phyloP scores from a whole-genome alignment of 495 filamentous ascomycete genomes.

The Podospora comata region DNA sequence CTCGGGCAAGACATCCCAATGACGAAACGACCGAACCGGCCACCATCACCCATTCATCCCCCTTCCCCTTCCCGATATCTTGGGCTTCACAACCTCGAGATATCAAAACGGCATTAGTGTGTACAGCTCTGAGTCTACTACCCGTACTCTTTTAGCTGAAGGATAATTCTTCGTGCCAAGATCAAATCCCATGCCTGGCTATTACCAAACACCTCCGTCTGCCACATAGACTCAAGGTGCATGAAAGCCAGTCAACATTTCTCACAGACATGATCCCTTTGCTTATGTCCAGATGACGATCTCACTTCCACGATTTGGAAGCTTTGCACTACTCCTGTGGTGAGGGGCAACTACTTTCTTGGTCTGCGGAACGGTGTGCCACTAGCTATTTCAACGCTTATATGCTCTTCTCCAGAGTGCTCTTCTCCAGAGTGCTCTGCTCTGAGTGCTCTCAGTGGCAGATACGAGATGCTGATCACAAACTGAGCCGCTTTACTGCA shows the following conservation, averaged over 20 bases:
- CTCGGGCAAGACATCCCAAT: background rate
- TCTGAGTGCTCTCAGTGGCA: background rate
- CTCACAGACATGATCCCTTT: background rate
- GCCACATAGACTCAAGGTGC: slow-evolving; percentile 65
- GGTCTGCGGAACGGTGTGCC: background rate
- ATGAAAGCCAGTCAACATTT: slow-evolving; percentile 83
- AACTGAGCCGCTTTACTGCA: slow-evolving; percentile 3
- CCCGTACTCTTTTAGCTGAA: slow-evolving; percentile 86
- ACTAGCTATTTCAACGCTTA: background rate
- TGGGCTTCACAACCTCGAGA: slow-evolving; percentile 1
- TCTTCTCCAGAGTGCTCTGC: background rate
- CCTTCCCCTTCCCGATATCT: slow-evolving; percentile 2
- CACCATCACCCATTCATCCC: slow-evolving; percentile 1
- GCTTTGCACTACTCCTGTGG: background rate
- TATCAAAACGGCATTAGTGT: slow-evolving; percentile 87
- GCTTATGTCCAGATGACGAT: background rate
- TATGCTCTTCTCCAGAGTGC: background rate
- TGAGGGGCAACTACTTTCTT: background rate
- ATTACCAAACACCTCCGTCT: slow-evolving; percentile 89
- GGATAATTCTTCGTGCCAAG: slow-evolving; percentile 96
- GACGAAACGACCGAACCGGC: background rate
- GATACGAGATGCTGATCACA: background rate
- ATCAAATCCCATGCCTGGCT: slow-evolving; percentile 59
- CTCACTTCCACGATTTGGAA: background rate
- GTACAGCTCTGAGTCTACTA: slow-evolving; percentile 80